Evolutionary conservation across 106 monocot species (phyloP), one percentile per base, ranked within the genome.

Genomic region (Dendrobium catenatum): DNA sequence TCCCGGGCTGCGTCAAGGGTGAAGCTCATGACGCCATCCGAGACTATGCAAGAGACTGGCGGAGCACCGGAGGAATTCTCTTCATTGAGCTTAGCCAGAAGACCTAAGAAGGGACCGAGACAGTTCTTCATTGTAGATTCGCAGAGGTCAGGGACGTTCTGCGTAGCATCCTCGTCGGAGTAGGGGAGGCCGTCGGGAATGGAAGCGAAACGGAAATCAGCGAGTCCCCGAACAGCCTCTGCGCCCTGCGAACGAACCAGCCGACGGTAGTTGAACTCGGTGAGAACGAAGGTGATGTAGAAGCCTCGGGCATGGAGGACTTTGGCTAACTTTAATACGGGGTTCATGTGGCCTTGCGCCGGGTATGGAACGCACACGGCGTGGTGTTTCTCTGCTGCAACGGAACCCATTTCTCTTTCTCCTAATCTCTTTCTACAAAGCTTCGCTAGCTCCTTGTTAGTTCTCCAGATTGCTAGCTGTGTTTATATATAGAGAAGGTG

Each of bases 261-360:
- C 42, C 87, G 90, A 20, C 55, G 56, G 85, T 90, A 84, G 76
- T 88, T 88, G 87, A 76, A 86, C 44, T 88, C 88, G 73, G 87
- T 88, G 73, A 84, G 86, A 82, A 90, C 90, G 81, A 86, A 88
- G 85, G 90, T 90, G 51, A 90, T 80, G 76, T 83, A 74, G 85
- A 90, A 88, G 81, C 87, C 87, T 17, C 31, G 43, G 78, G 46
- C 41, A 64, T 87, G 81, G 48, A 87, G 87, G 74, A 87, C 75
- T 78, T 87, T 87, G 78, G 75, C 87, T 0, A 87, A 42, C 10
- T 81, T 77, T 10, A 87, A 27, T 81, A 87, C 75, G 27, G 87
- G 87, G n/a, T 73, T 84, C 4, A 87, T 76, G 76, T 84, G 84
- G 20, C 87, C 87, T 79, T 87, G 87, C 20, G 81, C 84, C 3